phyloP scores from a whole-genome alignment of 2,329 filamentous ascomycete species.

The Magnaporthiopsis incrustans region DNA sequence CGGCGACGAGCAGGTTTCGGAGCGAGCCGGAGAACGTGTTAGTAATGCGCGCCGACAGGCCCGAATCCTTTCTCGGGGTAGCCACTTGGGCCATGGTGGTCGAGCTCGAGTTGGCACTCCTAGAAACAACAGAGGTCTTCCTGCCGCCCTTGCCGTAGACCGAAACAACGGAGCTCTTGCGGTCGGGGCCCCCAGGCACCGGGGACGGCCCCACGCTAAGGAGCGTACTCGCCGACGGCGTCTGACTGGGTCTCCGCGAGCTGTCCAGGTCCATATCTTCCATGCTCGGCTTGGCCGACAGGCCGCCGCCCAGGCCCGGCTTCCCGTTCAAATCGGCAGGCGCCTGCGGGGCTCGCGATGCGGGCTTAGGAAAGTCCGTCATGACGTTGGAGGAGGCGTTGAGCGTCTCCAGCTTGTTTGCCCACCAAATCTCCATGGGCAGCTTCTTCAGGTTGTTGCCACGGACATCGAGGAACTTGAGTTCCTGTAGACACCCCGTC shows the following conservation, averaged over 20 bases:
- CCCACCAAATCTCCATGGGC: slow-evolving; percentile 94
- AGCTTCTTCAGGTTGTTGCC: slow-evolving; percentile 89
- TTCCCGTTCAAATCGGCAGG: slow-evolving; percentile 41
- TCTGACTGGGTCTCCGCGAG: slow-evolving; percentile 71
- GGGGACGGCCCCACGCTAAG: slow-evolving; percentile 72
- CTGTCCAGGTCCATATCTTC: slow-evolving; percentile 62
- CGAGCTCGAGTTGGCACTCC: slow-evolving; percentile 40
- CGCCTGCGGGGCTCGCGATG: slow-evolving; percentile 58
- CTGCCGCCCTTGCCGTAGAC: slow-evolving; percentile 70
- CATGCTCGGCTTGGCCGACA: slow-evolving; percentile 59
- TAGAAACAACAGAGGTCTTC: slow-evolving; percentile 76
- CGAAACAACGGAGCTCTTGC: slow-evolving; percentile 81
- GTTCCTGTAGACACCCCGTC: slow-evolving; percentile 78
- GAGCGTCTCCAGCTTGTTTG: slow-evolving; percentile 78
- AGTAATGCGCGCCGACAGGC: slow-evolving; percentile 67
- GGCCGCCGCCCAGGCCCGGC: slow-evolving; percentile 32
- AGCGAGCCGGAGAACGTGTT: slow-evolving; percentile 86
- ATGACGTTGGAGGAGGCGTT: slow-evolving; percentile 95
- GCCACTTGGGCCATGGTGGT: slow-evolving; percentile 44
- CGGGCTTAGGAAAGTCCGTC: slow-evolving; percentile 81
- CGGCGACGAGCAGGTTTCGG: slow-evolving; percentile 77
- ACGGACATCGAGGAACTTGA: slow-evolving; percentile 78
- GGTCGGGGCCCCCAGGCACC: slow-evolving; percentile 46
- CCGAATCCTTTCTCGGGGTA: slow-evolving; percentile 75
- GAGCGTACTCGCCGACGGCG: slow-evolving; percentile 57